Conservation (phyloP, 352 stramenopile species). For the Hyaloperonospora brassicae region DNA sequence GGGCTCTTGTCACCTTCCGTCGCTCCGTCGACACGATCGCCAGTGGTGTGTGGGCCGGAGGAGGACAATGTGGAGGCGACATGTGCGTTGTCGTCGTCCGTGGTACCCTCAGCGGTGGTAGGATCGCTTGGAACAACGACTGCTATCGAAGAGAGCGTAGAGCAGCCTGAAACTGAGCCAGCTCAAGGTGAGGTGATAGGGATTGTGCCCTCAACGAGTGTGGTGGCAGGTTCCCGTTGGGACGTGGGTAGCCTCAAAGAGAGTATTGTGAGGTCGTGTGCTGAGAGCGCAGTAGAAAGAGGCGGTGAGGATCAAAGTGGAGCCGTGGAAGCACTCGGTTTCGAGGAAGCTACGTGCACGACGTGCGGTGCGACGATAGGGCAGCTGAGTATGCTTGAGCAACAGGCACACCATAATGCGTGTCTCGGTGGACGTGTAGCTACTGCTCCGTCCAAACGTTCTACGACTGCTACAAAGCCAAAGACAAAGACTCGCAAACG, state of each 20-base stretch:
- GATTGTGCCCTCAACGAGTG: neutral
- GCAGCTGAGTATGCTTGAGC: slow-evolving; percentile 31
- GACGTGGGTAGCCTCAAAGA: neutral
- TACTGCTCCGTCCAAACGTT: neutral
- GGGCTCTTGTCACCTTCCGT: slow-evolving; percentile 12
- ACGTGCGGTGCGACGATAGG: slow-evolving; percentile 22
- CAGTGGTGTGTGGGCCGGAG: slow-evolving; percentile 15
- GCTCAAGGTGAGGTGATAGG: slow-evolving; percentile 6
- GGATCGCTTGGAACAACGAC: slow-evolving; percentile 1
- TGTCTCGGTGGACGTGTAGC: slow-evolving; percentile 27
- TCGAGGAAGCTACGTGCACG: slow-evolving; percentile 21
- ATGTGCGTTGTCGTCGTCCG: neutral
- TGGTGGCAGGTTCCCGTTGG: neutral
- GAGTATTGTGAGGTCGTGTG: neutral
- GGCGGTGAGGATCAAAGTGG: neutral
- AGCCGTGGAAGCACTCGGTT: slow-evolving; percentile 7
- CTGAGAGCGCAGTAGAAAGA: neutral
- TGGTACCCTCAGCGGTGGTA: neutral
- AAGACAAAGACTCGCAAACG: slow-evolving; percentile 23
- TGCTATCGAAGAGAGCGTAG: neutral
- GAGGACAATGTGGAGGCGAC: slow-evolving; percentile 7
- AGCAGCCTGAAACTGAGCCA: slow-evolving; percentile 20
- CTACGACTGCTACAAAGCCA: slow-evolving; percentile 4
- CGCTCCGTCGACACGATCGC: slow-evolving; percentile 2
- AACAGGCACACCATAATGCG: slow-evolving; percentile 26